These are phyloP conservation scores for Nicotiana sylvestris DNA, from an alignment of 257 asterid species.

Conservation along the genomic window DNA sequence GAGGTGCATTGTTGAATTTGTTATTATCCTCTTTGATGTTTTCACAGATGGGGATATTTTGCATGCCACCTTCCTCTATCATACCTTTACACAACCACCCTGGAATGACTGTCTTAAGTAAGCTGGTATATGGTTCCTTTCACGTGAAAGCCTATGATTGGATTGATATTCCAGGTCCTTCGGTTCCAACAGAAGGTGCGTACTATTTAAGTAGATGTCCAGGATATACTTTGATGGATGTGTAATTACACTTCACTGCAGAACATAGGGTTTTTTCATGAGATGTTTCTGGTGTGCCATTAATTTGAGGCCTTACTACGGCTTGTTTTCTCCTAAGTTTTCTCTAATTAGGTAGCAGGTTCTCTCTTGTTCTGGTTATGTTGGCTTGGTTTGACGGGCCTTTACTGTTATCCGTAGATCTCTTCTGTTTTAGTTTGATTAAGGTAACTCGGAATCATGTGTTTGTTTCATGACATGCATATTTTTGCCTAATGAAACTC, in stretches of 20 bases:
- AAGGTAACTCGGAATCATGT: background rate
- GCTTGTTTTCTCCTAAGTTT: background rate
- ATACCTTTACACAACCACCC: constrained; percentile 99
- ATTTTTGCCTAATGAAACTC: background rate
- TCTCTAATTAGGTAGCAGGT: background rate
- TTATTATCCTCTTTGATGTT: background rate
- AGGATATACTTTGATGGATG: background rate
- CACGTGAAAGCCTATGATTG: constrained; percentile 91
- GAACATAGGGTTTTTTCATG: background rate
- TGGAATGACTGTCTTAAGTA: constrained; percentile 99
- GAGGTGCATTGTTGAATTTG: background rate
- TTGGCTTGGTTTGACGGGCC: background rate
- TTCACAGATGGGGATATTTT: constrained; percentile 92
- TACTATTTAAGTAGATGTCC: constrained; percentile 2
- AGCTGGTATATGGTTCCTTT: constrained; percentile 86
- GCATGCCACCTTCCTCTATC: constrained; percentile 92
- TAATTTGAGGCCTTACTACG: background rate
- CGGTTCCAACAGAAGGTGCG: constrained; percentile 72
- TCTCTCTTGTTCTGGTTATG: background rate
- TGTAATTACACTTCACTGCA: background rate
- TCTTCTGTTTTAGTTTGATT: background rate
- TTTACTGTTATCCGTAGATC: background rate
- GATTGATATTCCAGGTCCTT: constrained; percentile 68
- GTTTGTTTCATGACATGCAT: background rate
- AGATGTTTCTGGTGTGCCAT: background rate